These are phyloP conservation scores for Penicillium sp. DNA, from an alignment of 2,329 filamentous ascomycete genomes.

Conservation along the genomic window DNA sequence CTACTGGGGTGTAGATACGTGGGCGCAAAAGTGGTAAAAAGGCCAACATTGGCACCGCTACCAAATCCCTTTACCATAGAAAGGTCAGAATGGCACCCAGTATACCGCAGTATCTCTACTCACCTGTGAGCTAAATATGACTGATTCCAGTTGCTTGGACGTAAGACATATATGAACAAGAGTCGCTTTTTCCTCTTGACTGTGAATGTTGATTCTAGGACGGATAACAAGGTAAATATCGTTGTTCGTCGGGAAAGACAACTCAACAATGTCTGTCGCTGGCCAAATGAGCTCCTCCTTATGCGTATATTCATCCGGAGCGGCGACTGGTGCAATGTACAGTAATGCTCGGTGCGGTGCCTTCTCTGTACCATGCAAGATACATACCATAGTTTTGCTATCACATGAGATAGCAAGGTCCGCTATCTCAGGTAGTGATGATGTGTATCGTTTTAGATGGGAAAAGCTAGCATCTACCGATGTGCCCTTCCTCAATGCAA, in stretches of 20 bases:
- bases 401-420: not conserved
- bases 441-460: not conserved
- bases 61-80: not conserved
- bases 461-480: not conserved
- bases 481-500: not conserved
- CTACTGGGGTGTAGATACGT: not conserved
- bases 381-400: not conserved
- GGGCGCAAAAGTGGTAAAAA: not conserved
- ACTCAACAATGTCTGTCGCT: not conserved
- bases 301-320: not conserved
- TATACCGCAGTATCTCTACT: no score
- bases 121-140: not conserved
- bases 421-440: not conserved
- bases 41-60: not conserved
- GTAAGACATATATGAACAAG: not conserved
- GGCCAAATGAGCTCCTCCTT: not conserved
- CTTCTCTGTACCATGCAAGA: not conserved
- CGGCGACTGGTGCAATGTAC: not conserved
- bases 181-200: not conserved
- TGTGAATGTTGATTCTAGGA: not conserved
- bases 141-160: not conserved
- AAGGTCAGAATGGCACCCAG: no score
- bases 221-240: not conserved
- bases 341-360: not conserved
- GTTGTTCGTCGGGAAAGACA: not conserved